Conservation (phyloP, 164 flowering plant species). For the Kingdonia uniflora region DNA sequence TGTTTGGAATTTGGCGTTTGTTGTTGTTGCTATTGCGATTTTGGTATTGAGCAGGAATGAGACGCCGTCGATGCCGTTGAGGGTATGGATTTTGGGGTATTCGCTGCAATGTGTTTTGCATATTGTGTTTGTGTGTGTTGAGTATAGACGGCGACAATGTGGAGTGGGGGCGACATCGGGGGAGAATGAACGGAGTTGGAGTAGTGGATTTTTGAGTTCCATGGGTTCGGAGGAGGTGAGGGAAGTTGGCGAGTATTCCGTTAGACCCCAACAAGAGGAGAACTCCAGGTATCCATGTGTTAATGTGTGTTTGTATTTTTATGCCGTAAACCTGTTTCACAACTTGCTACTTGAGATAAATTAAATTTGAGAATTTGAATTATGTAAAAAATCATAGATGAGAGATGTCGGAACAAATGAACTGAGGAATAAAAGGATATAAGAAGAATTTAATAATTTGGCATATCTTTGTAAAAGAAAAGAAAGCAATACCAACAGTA, state of each 20-base stretch:
- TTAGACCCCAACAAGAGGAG: constrained; percentile 25
- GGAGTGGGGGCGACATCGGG: background rate
- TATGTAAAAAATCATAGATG: no score
- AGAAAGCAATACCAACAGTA: no score
- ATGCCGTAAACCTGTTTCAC: no score
- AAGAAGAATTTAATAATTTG: no score
- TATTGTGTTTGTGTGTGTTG: constrained; percentile 34
- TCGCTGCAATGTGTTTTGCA: constrained; percentile 38
- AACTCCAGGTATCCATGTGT: constrained; percentile 30
- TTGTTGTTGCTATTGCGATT: constrained; percentile 22
- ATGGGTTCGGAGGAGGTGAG: constrained; percentile 7
- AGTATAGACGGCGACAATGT: constrained; percentile 28
- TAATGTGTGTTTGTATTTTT: no score
- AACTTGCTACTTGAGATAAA: no score
- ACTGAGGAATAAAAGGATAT: no score
- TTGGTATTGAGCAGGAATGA: constrained; percentile 30
- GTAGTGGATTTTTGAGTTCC: constrained; percentile 10
- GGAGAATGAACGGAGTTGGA: constrained; percentile 4
- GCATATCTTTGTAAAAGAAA: no score
- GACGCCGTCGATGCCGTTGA: constrained; percentile 29
- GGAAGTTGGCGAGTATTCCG: constrained; percentile 20
- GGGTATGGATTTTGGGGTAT: constrained; percentile 55
- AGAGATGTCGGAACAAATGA: no score
- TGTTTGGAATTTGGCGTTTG: constrained; percentile 43
- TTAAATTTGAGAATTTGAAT: no score